Evolutionary conservation across 139 green algal species (phyloP).

Genomic region (Chlorella sp.): DNA sequence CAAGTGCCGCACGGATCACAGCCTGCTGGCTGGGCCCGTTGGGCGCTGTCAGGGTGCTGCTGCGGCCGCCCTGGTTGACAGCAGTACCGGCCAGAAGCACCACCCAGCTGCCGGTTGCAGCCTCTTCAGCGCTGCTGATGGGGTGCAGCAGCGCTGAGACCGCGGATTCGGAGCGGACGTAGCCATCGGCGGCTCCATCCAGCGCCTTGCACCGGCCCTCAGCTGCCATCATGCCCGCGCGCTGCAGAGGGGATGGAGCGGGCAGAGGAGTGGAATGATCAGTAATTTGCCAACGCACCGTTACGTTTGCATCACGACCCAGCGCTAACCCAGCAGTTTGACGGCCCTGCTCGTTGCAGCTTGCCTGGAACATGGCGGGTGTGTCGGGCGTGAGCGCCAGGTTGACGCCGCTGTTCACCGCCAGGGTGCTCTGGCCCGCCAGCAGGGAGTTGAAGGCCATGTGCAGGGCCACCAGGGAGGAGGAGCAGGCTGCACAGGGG

Average conservation of each 20-base stretch:
- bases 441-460: conserved; percentile 60
- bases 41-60: conserved; percentile 85
- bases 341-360: not conserved
- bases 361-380: conserved; percentile 59
- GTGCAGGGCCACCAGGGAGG: conserved; percentile 78
- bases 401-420: conserved; percentile 81
- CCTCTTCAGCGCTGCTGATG: not conserved
- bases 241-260: not conserved
- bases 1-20: conserved; percentile 71
- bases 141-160: conserved; percentile 51
- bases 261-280: not conserved
- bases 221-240: conserved; percentile 80
- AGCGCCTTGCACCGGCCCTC: conserved; percentile 93
- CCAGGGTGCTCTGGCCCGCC: conserved; percentile 29
- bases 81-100: conserved; percentile 48
- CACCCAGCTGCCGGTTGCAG: not conserved
- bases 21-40: conserved; percentile 88
- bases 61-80: conserved; percentile 84
- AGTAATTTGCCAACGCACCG: too few species aligned
- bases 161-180: conserved; percentile 73
- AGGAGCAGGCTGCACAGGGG: conserved; percentile 70
- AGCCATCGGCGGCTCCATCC: conserved; percentile 85
- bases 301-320: too few species aligned
- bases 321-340: too few species aligned
- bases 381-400: conserved; percentile 65